phyloP scores from a whole-genome alignment of 2,329 filamentous ascomycete genomes.

The Escovopsis weberi region DNA sequence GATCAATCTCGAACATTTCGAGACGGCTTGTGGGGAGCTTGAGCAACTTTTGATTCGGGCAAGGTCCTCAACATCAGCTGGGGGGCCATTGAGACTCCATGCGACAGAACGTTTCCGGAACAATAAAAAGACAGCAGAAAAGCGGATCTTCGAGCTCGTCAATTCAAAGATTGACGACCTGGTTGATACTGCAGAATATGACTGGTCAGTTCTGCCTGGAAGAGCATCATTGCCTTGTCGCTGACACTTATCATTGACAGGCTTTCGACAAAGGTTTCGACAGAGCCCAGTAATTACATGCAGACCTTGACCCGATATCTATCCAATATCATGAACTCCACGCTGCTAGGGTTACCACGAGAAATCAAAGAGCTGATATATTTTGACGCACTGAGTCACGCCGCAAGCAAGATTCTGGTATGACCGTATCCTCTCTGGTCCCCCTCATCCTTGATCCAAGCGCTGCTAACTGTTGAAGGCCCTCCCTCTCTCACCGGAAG shows the following conservation, averaged over 20 bases:
- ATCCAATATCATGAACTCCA: conserved; percentile 92
- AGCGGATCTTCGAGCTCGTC: conserved; percentile 94
- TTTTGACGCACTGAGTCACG: conserved; percentile 87
- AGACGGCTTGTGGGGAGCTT: conserved; percentile 79
- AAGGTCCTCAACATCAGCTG: conserved; percentile 65
- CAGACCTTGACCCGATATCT: conserved; percentile 86
- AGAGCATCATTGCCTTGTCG: background rate
- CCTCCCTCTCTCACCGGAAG: conserved; percentile 61
- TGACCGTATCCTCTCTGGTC: conserved; percentile 9
- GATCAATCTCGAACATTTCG: conserved; percentile 95
- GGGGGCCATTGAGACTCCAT: conserved; percentile 62
- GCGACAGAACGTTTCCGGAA: conserved; percentile 77
- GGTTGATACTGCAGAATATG: conserved; percentile 92
- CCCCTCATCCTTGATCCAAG: background rate
- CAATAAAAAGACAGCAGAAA: conserved; percentile 92
- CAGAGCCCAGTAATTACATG: conserved; percentile 84
- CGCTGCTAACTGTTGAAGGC: conserved; percentile 28
- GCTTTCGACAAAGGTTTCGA: conserved; percentile 41
- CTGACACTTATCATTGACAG: conserved; percentile 16
- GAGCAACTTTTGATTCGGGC: conserved; percentile 76
- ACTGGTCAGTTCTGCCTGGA: conserved; percentile 45
- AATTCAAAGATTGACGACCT: conserved; percentile 98
- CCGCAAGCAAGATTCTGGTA: conserved; percentile 71
- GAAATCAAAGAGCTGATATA: conserved; percentile 98
- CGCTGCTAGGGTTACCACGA: conserved; percentile 78